phyloP scores from a whole-genome alignment of 495 filamentous ascomycete species.

The Aspergillus sclerotiicarbonarius region DNA sequence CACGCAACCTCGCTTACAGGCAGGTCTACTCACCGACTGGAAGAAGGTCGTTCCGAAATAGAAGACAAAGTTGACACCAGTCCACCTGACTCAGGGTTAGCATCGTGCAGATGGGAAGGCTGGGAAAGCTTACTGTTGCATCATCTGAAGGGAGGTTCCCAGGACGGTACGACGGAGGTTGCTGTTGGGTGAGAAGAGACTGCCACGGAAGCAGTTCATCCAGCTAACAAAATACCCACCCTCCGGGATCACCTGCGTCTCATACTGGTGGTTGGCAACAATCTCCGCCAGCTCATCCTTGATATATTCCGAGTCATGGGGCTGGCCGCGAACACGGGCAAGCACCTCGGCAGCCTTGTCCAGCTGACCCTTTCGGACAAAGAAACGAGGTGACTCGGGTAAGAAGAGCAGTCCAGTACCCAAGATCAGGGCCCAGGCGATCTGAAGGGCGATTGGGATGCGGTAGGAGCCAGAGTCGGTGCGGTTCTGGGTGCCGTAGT shows the following conservation, averaged over 20 bases:
- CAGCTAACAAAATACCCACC: conserved; percentile 58
- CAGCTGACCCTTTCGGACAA: conserved; percentile 54
- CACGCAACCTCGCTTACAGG: background rate
- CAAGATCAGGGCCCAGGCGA: conserved; percentile 65
- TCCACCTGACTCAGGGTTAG: conserved; percentile 38
- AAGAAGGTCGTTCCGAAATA: conserved; percentile 86
- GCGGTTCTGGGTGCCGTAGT: conserved; percentile 63
- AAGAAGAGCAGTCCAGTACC: conserved; percentile 65
- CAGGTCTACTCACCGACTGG: conserved; percentile 29
- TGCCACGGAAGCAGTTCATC: conserved; percentile 67
- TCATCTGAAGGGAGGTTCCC: conserved; percentile 74
- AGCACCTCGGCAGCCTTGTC: conserved; percentile 39
- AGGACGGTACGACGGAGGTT: conserved; percentile 74
- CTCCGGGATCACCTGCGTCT: conserved; percentile 57
- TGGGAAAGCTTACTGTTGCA: conserved; percentile 59
- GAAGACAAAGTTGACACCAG: conserved; percentile 92
- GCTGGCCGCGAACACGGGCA: conserved; percentile 44
- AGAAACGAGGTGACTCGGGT: conserved; percentile 72
- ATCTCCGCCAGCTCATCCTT: conserved; percentile 70
- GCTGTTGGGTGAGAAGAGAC: conserved; percentile 56
- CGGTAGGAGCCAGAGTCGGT: conserved; percentile 65
- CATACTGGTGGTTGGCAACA: conserved; percentile 73
- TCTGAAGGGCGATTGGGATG: conserved; percentile 68
- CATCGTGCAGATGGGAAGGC: background rate
- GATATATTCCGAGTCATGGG: conserved; percentile 60